Evolutionary conservation across 2,329 filamentous ascomycete species (phyloP).

Genomic region (Dactylonectria estremocensis): DNA sequence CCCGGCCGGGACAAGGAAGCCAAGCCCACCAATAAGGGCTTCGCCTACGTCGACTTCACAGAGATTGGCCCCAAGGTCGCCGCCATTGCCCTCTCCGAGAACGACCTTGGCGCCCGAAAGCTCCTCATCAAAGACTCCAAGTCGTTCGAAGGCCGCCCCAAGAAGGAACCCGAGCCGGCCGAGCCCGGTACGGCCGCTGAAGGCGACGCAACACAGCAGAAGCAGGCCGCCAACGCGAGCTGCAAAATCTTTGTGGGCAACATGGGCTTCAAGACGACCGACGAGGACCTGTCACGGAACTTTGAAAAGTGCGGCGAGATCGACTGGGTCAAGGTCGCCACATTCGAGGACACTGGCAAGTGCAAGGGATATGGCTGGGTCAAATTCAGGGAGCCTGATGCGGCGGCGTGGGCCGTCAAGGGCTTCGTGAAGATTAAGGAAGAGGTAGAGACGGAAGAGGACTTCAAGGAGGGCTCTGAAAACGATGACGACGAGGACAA

Average conservation of each 20-base stretch:
- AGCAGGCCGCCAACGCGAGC: conserved; percentile 71
- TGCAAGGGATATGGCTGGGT: conserved; percentile 99
- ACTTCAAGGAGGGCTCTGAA: conserved; percentile 69
- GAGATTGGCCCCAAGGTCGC: conserved; percentile 78
- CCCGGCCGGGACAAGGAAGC: conserved; percentile 52
- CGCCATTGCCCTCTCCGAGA: conserved; percentile 91
- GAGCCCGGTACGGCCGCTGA: conserved; percentile 49
- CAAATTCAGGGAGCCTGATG: conserved; percentile 85
- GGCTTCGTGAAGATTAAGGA: conserved; percentile 84
- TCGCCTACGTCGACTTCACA: conserved; percentile 95
- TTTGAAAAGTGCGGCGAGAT: conserved; percentile 90
- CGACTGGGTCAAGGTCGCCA: conserved; percentile 88
- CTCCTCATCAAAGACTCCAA: conserved; percentile 95
- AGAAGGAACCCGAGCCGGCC: conserved; percentile 67
- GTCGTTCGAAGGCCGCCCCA: conserved; percentile 90
- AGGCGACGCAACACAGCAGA: conserved; percentile 51
- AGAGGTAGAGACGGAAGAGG: conserved; percentile 73
- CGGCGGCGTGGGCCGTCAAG: conserved; percentile 78
- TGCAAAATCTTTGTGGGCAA: conserved; percentile 95
- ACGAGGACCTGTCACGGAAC: conserved; percentile 84
- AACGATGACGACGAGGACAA: conserved; percentile 57
- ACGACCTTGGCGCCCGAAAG: conserved; percentile 80
- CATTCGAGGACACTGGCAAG: conserved; percentile 96
- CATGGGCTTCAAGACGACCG: conserved; percentile 84
- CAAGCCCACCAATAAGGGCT: conserved; percentile 82